Conservation (phyloP, 805 yeast species). For the Nakazawaea ambrosiae region DNA sequence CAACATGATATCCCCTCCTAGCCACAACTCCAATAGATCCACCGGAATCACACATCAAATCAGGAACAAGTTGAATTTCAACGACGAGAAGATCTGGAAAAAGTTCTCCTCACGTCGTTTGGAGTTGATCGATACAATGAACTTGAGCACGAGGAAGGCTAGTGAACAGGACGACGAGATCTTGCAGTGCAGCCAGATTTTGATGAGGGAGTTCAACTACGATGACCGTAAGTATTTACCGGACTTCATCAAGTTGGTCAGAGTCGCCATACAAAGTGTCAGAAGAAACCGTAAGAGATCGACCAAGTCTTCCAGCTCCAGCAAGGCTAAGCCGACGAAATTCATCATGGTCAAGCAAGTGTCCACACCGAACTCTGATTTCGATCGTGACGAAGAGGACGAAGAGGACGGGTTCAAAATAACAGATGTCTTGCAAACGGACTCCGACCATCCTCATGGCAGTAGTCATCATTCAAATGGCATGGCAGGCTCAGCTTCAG, state of each 20-base stretch:
- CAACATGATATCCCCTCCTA: too few relatives aligned
- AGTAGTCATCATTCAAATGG: background rate
- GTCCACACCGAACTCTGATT: slow-evolving; percentile 5
- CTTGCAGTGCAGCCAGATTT: slow-evolving; percentile 64
- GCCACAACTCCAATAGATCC: slow-evolving; percentile 3
- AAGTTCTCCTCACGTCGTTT: slow-evolving; percentile 84
- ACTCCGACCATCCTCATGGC: background rate
- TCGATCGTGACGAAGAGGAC: slow-evolving; percentile 2
- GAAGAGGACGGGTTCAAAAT: slow-evolving; percentile 4
- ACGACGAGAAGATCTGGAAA: slow-evolving; percentile 83
- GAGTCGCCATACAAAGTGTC: slow-evolving; percentile 92
- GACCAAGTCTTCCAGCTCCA: slow-evolving; percentile 20
- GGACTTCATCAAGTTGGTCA: slow-evolving; percentile 84
- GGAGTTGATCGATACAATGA: slow-evolving; percentile 76
- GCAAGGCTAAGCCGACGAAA: background rate
- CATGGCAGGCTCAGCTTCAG: background rate
- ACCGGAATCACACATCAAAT: slow-evolving; percentile 51
- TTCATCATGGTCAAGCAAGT: slow-evolving; percentile 10
- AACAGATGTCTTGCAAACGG: slow-evolving; percentile 7
- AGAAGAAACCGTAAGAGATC: slow-evolving; percentile 78
- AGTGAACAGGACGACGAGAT: slow-evolving; percentile 88
- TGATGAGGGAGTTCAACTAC: slow-evolving; percentile 74
- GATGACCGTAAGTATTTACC: slow-evolving; percentile 35
- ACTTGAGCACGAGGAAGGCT: slow-evolving; percentile 62
- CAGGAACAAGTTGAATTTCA: slow-evolving; percentile 59